Conservation (phyloP, 1,284 basidiomycete species). For the Leccinum fallax region DNA sequence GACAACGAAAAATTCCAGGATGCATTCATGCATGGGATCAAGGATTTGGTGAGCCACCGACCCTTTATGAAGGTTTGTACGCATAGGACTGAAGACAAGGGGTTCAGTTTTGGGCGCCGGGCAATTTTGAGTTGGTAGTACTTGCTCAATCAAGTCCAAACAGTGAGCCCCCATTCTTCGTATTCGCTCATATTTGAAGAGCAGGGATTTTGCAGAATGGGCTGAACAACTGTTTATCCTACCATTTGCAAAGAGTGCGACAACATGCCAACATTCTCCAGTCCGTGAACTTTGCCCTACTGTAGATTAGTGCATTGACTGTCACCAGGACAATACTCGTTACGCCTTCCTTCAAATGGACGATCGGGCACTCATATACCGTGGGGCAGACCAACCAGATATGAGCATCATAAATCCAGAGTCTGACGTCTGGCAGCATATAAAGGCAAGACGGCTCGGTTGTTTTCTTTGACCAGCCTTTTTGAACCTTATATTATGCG, state of each 20-base stretch:
- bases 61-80: neutral
- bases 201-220: slow-evolving; percentile 39
- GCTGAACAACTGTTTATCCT: slow-evolving; percentile 81
- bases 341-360: slow-evolving; percentile 97
- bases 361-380: slow-evolving; percentile 92
- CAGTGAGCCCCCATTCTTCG: slow-evolving; percentile 41
- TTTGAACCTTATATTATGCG: neutral
- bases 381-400: slow-evolving; percentile 96
- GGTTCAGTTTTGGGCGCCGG: slow-evolving; percentile 85
- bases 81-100: slow-evolving; percentile 9
- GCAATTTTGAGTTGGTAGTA: slow-evolving; percentile 85
- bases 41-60: slow-evolving; percentile 53
- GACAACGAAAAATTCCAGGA: slow-evolving; percentile 75
- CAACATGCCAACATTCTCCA: slow-evolving; percentile 89
- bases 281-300: slow-evolving; percentile 39
- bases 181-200: slow-evolving; percentile 2
- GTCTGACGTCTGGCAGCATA: slow-evolving; percentile 96
- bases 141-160: slow-evolving; percentile 54
- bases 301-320: slow-evolving; percentile 8
- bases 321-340: slow-evolving; percentile 80
- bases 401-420: slow-evolving; percentile 98
- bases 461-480: neutral
- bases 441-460: slow-evolving; percentile 59
- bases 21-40: slow-evolving; percentile 82
- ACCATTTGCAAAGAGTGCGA: slow-evolving; percentile 94